phyloP scores from a whole-genome alignment of 2,329 filamentous ascomycete genomes.

The Cercospora brassicicola region DNA sequence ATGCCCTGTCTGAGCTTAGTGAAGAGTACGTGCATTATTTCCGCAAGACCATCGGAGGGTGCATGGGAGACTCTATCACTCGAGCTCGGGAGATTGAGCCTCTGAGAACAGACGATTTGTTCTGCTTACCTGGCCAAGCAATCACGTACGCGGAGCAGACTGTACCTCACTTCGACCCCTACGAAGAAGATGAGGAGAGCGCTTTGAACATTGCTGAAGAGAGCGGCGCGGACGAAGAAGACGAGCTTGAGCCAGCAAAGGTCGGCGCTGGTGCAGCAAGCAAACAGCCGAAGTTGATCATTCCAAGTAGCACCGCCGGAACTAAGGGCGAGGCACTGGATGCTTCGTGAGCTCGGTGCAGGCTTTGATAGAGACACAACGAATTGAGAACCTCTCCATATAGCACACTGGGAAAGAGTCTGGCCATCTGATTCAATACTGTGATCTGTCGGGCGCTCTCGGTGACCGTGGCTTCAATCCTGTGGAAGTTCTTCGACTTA shows the following conservation, averaged over 20 bases:
- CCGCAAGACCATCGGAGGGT: constrained; percentile 66
- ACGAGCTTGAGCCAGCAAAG: background rate
- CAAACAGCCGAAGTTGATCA: constrained; percentile 15
- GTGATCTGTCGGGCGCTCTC: background rate
- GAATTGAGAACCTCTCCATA: background rate
- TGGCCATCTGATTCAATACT: too few relatives aligned
- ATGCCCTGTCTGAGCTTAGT: constrained; percentile 49
- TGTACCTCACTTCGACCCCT: constrained; percentile 1
- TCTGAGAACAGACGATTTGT: constrained; percentile 59
- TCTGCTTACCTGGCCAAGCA: constrained; percentile 54
- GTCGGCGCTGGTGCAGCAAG: background rate
- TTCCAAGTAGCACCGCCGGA: background rate
- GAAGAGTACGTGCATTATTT: constrained; percentile 60
- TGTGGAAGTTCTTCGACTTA: background rate
- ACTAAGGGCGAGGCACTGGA: background rate
- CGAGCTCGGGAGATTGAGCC: constrained; percentile 37
- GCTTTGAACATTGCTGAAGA: constrained; percentile 13
- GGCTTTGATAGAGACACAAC: background rate
- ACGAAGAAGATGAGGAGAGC: constrained; percentile 7
- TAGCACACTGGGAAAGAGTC: background rate
- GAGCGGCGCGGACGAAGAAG: constrained; percentile 3
- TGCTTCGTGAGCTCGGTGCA: background rate
- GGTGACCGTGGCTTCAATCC: background rate
- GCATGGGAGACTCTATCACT: constrained; percentile 46
- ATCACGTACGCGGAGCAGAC: constrained; percentile 29